These are phyloP conservation scores for Hypholoma fasciculare DNA, from an alignment of 768 basidiomycete genomes.

Conservation along the genomic window DNA sequence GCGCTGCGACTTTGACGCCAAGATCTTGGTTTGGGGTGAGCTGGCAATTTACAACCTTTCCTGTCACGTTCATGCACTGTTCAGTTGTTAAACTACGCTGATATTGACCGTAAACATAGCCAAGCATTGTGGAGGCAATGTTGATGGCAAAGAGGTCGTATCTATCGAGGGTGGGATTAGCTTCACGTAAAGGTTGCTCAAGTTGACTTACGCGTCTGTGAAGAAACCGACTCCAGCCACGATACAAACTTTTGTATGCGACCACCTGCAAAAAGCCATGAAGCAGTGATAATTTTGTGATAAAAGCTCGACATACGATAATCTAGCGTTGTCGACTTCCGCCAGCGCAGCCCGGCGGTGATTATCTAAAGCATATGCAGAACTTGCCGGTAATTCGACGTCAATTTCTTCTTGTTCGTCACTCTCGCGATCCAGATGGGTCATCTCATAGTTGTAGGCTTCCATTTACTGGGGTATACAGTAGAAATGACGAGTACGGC, in stretches of 20 bases:
- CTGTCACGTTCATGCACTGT: too few species aligned
- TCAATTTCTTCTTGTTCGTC: too few species aligned
- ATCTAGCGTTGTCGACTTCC: constrained; percentile 85
- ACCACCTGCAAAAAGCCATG: constrained; percentile 42
- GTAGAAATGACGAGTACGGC: too few species aligned
- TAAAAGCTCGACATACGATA: constrained; percentile 54
- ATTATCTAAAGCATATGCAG: constrained; percentile 56
- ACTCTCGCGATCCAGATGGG: too few species aligned
- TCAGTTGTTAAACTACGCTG: too few species aligned
- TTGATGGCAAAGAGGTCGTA: constrained; percentile 92
- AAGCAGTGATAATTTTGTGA: too few species aligned
- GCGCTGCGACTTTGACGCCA: constrained; percentile 76
- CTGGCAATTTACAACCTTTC: constrained; percentile 8
- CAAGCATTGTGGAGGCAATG: constrained; percentile 81
- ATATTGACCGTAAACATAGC: constrained; percentile 59
- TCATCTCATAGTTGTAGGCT: too few species aligned
- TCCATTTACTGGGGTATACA: too few species aligned
- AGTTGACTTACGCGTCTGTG: constrained; percentile 63
- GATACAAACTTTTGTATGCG: constrained; percentile 77
- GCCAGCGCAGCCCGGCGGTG: constrained; percentile 78
- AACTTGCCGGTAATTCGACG: constrained; percentile 17
- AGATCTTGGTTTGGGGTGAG: constrained; percentile 66
- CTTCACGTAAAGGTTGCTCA: constrained; percentile 25
- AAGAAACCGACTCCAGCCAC: constrained; percentile 87
- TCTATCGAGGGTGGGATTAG: constrained; percentile 13